Conservation (phyloP, 2,329 filamentous ascomycete species). For the Aspergillus floridensis region DNA sequence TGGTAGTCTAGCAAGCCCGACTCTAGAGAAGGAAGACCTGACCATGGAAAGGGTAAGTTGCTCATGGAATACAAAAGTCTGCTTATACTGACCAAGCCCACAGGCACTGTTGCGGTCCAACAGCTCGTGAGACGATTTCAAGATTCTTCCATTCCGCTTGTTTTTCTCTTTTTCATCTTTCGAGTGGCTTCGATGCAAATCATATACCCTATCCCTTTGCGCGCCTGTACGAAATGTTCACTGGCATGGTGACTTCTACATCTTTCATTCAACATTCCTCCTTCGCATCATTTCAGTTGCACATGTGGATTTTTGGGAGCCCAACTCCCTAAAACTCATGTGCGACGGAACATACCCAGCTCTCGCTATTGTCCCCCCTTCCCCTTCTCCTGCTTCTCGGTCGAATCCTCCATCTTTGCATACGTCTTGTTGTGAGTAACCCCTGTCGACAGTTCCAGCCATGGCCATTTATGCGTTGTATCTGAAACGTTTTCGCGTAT, state of each 20-base stretch:
- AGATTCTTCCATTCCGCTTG: conserved; percentile 22
- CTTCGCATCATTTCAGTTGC: neutral
- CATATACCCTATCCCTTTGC: conserved; percentile 27
- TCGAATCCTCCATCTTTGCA: conserved; percentile 15
- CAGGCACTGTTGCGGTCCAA: conserved; percentile 48
- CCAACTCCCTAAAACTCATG: conserved; percentile 8
- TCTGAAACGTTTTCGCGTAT: conserved; percentile 11
- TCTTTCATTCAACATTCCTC: conserved; percentile 15
- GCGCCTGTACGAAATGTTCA: conserved; percentile 23
- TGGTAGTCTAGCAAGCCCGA: conserved; percentile 61
- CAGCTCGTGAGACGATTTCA: conserved; percentile 43
- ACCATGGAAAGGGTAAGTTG: conserved; percentile 55
- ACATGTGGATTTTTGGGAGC: neutral
- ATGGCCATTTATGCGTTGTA: conserved; percentile 7
- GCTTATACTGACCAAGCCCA: conserved; percentile 23
- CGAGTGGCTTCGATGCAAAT: conserved; percentile 29
- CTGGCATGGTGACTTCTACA: conserved; percentile 15
- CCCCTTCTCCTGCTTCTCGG: conserved; percentile 3
- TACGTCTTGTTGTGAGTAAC: conserved; percentile 19
- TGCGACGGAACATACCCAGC: conserved; percentile 5
- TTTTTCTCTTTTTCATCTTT: conserved; percentile 24
- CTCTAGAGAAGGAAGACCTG: conserved; percentile 61
- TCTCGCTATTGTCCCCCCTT: conserved; percentile 2
- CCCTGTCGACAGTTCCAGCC: conserved; percentile 13
- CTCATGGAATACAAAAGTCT: conserved; percentile 7